These are phyloP conservation scores for Nyssa sinensis DNA, from an alignment of 148 eudicot genomes.

Conservation along the genomic window DNA sequence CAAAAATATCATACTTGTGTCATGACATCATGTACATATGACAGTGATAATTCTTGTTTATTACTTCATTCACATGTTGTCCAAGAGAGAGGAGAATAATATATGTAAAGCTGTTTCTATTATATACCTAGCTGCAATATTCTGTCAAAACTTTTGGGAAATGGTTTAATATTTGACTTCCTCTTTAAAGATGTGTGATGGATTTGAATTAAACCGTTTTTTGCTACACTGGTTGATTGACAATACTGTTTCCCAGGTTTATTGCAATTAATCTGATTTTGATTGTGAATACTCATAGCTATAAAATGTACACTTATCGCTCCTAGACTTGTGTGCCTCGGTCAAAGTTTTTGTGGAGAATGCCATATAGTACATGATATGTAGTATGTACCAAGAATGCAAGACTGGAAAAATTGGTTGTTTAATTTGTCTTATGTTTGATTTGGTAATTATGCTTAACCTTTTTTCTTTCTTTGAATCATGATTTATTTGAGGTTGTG, in stretches of 20 bases:
- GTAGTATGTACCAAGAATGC: too few relatives aligned
- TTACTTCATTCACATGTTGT: neutral
- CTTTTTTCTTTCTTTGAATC: neutral
- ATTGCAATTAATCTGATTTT: neutral
- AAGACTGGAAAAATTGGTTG: neutral
- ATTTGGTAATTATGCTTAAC: neutral
- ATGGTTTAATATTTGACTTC: too few relatives aligned
- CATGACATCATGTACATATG: neutral
- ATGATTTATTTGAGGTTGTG: neutral
- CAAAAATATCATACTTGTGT: neutral
- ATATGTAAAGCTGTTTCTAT: neutral
- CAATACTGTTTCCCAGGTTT: neutral
- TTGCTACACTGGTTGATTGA: neutral
- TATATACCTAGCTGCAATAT: too few relatives aligned
- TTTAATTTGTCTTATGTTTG: too few relatives aligned
- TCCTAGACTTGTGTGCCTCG: neutral
- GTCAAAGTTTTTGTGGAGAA: neutral
- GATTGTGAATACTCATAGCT: neutral
- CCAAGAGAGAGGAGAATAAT: neutral
- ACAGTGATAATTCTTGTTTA: neutral
- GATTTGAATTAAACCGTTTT: too few relatives aligned
- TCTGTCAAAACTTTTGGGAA: too few relatives aligned
- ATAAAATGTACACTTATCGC: neutral
- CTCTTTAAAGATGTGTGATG: neutral
- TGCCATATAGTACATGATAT: neutral